Evolutionary conservation across 768 basidiomycete genomes (phyloP), one percentile per base, ranked within the genome.

Genomic region (Fibroporia radiculosa): DNA sequence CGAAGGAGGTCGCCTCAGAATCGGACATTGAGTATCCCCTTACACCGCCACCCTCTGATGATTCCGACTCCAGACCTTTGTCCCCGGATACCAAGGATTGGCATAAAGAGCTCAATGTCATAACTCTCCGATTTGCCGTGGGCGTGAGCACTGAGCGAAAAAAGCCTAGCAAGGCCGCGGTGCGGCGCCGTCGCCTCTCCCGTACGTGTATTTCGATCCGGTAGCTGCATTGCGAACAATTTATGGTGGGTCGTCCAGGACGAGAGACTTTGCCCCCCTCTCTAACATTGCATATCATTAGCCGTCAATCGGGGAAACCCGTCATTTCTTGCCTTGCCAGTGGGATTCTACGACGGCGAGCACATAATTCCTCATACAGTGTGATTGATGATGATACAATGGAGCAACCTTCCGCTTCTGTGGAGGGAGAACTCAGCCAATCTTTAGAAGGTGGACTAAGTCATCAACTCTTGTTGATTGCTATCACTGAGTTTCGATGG

Each of bases 1-100:
- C 34, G 7, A 32, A 12, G 18, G 49, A 42, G 18, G 44, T 47
- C 24, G 51, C 51, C 6, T 54, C 57, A 43, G 74, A 73, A 45
- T 75, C 77, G 16, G 82, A 84, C 44, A 61, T 74, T 3, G 75
- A 79, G 55, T 87, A 80, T 59, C 87, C 86, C 31, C 66, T 77
- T 34, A 89, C 86, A 0, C 87, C 86, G n/a, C 87, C 86, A 3
- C 66, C 74, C 14, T 89, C 86, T 6, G 85, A 86, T 58, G 73
- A 72, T 54, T 78, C 82, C 20, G 76, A 74, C 20, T 84, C 84
- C 10, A 69, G 79, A 45, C 70, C 80, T 23, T 64, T 78, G 20
- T 81, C 82, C 2, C 82, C 82, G 8, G 70, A 66, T 11, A 29
- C 42, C 18, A 32, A 31, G 0, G 16, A 26, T 6, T 6, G 33